A percentile compares a stretch with the other conserved stretches of the same genome.
Evolutionary conservation across 495 filamentous ascomycete species (phyloP).

Genomic region (Xylaria curta): DNA sequence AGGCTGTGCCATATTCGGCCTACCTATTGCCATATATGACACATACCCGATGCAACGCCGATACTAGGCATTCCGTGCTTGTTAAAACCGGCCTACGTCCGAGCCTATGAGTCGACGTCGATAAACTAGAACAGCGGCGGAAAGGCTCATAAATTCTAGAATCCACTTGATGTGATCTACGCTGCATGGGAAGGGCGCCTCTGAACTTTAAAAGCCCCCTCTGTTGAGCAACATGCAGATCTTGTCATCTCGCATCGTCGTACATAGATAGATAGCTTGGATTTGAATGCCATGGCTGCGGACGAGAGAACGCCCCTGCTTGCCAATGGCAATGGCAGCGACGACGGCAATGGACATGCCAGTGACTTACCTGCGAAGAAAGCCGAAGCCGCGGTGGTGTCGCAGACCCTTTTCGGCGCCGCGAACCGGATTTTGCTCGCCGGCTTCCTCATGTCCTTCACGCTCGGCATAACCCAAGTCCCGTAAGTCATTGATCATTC

Average conservation of each 20-base stretch:
- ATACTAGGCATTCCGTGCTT: neutral
- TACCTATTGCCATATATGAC: too few relatives aligned
- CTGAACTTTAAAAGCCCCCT: neutral
- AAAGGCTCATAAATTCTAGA: neutral
- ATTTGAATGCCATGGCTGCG: slow-evolving; percentile 26
- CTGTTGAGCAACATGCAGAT: neutral
- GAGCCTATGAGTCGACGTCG: neutral
- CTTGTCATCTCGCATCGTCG: neutral
- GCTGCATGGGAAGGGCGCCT: neutral
- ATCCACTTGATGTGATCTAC: neutral
- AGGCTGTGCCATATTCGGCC: neutral
- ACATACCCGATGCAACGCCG: too few relatives aligned
- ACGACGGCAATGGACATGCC: slow-evolving; percentile 22
- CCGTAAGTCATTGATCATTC: slow-evolving; percentile 47
- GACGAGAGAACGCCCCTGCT: slow-evolving; percentile 41
- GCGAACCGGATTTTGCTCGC: slow-evolving; percentile 56
- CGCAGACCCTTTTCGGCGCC: slow-evolving; percentile 33
- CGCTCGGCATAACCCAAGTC: slow-evolving; percentile 64
- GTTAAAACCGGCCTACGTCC: slow-evolving; percentile 18
- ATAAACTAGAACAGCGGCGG: neutral
- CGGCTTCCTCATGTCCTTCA: slow-evolving; percentile 61
- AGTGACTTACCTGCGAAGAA: neutral
- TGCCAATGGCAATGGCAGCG: slow-evolving; percentile 26
- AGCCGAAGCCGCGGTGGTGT: slow-evolving; percentile 12
- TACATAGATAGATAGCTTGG: too few relatives aligned